phyloP scores from a whole-genome alignment of 768 basidiomycete species.

The Tulasnella sp. region DNA sequence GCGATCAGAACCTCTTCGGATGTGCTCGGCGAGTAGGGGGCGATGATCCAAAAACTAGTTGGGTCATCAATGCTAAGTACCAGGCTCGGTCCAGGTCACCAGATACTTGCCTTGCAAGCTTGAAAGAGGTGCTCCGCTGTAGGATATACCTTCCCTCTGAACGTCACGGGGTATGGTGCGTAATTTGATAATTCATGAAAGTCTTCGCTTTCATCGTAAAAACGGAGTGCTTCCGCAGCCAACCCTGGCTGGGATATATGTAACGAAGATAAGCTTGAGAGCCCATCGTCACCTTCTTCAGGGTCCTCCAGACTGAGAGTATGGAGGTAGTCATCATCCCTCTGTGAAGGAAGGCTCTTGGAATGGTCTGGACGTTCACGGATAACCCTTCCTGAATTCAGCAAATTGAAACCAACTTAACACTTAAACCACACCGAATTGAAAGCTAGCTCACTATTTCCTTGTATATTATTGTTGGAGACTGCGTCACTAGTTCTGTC shows the following conservation, averaged over 20 bases:
- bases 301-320: no score
- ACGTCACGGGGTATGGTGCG: slow-evolving; percentile 59
- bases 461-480: not conserved
- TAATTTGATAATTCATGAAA: slow-evolving; percentile 52
- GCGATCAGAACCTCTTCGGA: slow-evolving; percentile 20
- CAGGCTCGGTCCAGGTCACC: not conserved
- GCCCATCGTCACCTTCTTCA: not conserved
- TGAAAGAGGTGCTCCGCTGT: slow-evolving; percentile 71
- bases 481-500: not conserved
- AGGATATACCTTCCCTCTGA: slow-evolving; percentile 54
- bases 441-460: not conserved
- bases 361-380: no score
- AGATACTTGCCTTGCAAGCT: slow-evolving; percentile 44
- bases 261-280: not conserved
- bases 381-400: no score
- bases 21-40: slow-evolving; percentile 31
- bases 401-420: no score
- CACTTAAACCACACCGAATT: not conserved
- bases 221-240: not conserved
- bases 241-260: no score
- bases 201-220: not conserved
- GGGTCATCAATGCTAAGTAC: not conserved
- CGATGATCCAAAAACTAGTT: slow-evolving; percentile 30
- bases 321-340: not conserved
- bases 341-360: no score